Base-by-base conservation (phyloP, 73 alveolate genomes). In the Paramecium pentaurelia region DNA sequence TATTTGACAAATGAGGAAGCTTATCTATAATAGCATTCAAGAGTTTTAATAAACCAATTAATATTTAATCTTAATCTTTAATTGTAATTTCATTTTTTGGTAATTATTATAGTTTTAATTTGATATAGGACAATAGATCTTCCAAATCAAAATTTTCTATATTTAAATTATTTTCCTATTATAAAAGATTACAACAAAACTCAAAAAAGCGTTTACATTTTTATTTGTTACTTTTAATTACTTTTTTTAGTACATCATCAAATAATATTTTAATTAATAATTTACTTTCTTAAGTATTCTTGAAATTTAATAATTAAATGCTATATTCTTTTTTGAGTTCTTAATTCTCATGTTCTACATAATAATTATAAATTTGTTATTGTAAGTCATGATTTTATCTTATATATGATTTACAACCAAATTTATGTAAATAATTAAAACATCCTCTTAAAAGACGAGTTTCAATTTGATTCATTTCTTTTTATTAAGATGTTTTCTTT, bases 61-160 rank as follows among this genome's bases (percentile, higher is more conserved):
- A 59, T 16, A 89, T 89, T 71, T 89, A 45, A 54, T 89, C 94
- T 71, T 71, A 22, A 44, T 89, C 88, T 49, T 89, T 89, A 20
- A 58, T 12, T 2, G 92, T 71, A 6, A 20, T 28, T 45, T 89
- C 94, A 22, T 20, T 49, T 5, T 6, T 2, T 11, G 47, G 47
- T 40, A 44, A 47, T 11, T 80, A 34, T 7, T 6, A 9, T 45
- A 80, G 34, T 27, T 44, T 45, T 25, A 14, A 40, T 42, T 25
- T 42, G 11, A 80, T 80, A 9, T 47, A 45, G 12, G 49, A 20
- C 12, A 80, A 47, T 14, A 27, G 30, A 10, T 18, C 77, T 20
- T 80, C 91, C 3, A 22, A 25, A 20, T 45, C 45, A 10, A 80
- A 44, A 16, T 80, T 36, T 18, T 38, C 34, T 36, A 75, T 34